Evolutionary conservation across 2,329 filamentous ascomycete genomes (phyloP).

Genomic region (Thelonectria olida): DNA sequence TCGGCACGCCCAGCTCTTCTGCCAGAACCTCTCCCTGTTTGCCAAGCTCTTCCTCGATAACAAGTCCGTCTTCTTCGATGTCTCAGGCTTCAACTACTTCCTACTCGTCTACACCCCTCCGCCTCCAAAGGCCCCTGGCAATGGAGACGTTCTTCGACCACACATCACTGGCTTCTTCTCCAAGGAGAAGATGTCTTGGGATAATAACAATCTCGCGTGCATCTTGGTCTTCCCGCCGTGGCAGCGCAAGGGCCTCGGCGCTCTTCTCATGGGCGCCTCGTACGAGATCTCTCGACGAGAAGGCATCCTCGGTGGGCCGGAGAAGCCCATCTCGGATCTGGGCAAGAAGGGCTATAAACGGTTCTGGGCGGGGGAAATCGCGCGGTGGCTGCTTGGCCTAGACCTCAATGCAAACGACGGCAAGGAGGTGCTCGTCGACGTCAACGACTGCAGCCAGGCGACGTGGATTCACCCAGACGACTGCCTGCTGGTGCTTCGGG

Average conservation of each 20-base stretch:
- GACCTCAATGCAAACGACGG: slow-evolving; percentile 46
- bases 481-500: slow-evolving; percentile 78
- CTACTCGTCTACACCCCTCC: slow-evolving; percentile 78
- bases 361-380: slow-evolving; percentile 88
- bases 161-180: slow-evolving; percentile 94
- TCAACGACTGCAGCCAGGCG: slow-evolving; percentile 76
- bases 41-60: slow-evolving; percentile 98
- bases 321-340: slow-evolving; percentile 90
- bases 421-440: slow-evolving; percentile 63
- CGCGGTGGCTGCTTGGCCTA: slow-evolving; percentile 68
- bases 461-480: slow-evolving; percentile 91
- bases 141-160: slow-evolving; percentile 45
- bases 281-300: slow-evolving; percentile 92
- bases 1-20: slow-evolving; percentile 71
- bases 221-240: slow-evolving; percentile 96
- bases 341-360: slow-evolving; percentile 83
- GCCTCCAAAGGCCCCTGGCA: slow-evolving; percentile 23
- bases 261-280: slow-evolving; percentile 89
- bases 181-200: slow-evolving; percentile 99
- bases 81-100: slow-evolving; percentile 93
- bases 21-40: slow-evolving; percentile 94
- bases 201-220: slow-evolving; percentile 96
- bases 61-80: slow-evolving; percentile 98
- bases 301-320: slow-evolving; percentile 85
- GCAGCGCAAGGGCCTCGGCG: slow-evolving; percentile 89